Percentiles rank a stretch among this genome's conserved stretches.
These are phyloP conservation scores for Murraya koenigii DNA, from an alignment of 345 rosid species.

Conservation along the genomic window DNA sequence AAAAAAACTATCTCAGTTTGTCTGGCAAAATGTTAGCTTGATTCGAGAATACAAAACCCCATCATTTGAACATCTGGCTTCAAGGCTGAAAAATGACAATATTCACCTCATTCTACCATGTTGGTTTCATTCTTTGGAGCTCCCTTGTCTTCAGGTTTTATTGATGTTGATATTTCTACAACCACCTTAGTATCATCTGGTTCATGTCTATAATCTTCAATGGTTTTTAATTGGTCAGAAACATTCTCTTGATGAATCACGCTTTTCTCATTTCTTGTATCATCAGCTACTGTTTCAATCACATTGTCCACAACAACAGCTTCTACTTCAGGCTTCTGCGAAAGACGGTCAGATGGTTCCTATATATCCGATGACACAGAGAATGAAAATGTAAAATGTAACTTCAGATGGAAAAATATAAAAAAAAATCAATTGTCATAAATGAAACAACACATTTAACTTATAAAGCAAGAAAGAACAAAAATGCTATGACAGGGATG, in stretches of 20 bases:
- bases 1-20: not conserved
- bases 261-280: not conserved
- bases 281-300: conserved; percentile 4
- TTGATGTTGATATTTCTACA: conserved; percentile 6
- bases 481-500: not conserved
- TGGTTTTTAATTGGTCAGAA: not conserved
- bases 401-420: not conserved
- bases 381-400: not conserved
- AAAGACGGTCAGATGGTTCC: conserved; percentile 15
- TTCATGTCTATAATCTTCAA: not conserved
- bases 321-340: conserved; percentile 12
- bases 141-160: conserved; percentile 14
- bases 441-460: not conserved
- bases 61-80: not conserved
- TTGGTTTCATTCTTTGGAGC: conserved; percentile 3
- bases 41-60: not conserved
- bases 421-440: not conserved
- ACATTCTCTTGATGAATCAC: not conserved
- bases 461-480: not conserved
- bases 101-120: not conserved
- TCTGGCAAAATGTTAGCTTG: not conserved
- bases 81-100: not conserved
- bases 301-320: not conserved
- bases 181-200: not conserved
- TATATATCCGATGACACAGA: conserved; percentile 20